phyloP scores from a whole-genome alignment of 2,329 filamentous ascomycete genomes.

The Tolypocladium paradoxum region DNA sequence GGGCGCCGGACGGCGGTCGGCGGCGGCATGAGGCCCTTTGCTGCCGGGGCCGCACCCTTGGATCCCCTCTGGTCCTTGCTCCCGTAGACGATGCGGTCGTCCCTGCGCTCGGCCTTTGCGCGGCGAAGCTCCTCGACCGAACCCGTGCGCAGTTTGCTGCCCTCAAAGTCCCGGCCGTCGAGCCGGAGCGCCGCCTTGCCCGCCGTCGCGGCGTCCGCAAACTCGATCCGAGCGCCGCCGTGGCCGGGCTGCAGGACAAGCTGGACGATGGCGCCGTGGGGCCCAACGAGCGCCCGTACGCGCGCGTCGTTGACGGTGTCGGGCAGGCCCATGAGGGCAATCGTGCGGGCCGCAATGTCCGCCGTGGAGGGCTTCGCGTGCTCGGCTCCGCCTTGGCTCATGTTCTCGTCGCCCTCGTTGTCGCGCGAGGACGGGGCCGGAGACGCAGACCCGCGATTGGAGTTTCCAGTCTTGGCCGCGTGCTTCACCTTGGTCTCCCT shows the following conservation, averaged over 20 bases:
- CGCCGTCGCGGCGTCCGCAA: constrained; percentile 54
- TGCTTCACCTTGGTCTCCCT: constrained; percentile 46
- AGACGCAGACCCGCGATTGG: constrained; percentile 19
- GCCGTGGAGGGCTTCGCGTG: constrained; percentile 26
- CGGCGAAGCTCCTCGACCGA: constrained; percentile 43
- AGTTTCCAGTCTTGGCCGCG: constrained; percentile 32
- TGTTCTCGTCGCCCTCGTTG: constrained; percentile 28
- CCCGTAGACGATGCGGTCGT: constrained; percentile 19
- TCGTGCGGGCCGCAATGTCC: constrained; percentile 54
- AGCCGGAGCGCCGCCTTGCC: constrained; percentile 59
- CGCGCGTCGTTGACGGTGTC: constrained; percentile 88
- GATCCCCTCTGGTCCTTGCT: constrained; percentile 16
- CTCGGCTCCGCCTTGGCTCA: constrained; percentile 16
- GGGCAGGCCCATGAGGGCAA: constrained; percentile 75
- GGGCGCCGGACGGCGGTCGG: constrained; percentile 31
- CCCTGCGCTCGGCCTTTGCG: constrained; percentile 31
- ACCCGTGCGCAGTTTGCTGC: constrained; percentile 43
- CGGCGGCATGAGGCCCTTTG: constrained; percentile 29
- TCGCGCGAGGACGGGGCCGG: constrained; percentile 24
- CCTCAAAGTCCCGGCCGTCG: constrained; percentile 44
- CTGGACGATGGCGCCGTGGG: constrained; percentile 61
- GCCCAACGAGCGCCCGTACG: constrained; percentile 61
- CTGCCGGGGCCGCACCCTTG: constrained; percentile 5
- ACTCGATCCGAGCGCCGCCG: constrained; percentile 80
- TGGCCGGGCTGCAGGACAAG: constrained; percentile 72